Evolutionary conservation across 139 green algal species (phyloP).

Genomic region (Chlamydomonas sphaeroides): DNA sequence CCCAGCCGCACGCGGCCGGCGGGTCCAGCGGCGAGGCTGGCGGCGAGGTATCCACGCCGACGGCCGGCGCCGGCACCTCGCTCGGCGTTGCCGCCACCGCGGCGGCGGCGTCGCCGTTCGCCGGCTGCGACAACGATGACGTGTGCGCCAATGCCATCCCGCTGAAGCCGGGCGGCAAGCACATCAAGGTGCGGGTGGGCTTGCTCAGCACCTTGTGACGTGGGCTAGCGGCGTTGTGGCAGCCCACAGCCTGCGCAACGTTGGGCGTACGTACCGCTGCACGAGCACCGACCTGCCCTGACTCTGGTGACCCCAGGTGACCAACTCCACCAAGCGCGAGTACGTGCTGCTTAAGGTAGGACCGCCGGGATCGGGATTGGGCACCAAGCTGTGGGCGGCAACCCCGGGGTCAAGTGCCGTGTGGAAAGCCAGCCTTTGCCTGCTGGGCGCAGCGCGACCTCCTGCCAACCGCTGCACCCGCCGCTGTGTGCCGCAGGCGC

Average conservation of each 20-base stretch:
- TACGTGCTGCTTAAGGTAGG: conserved; percentile 76
- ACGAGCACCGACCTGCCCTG: too few relatives aligned
- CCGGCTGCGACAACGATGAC: conserved; percentile 39
- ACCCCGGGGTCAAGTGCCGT: too few relatives aligned
- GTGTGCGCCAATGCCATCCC: conserved; percentile 55
- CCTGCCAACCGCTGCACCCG: too few relatives aligned
- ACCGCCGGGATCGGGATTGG: too few relatives aligned
- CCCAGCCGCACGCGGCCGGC: neutral
- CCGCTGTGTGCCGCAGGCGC: too few relatives aligned
- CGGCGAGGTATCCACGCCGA: conserved; percentile 20
- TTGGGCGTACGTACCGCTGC: too few relatives aligned
- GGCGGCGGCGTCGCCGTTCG: conserved; percentile 28
- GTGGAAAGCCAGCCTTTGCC: too few relatives aligned
- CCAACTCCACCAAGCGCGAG: conserved; percentile 71
- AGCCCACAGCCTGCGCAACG: too few relatives aligned
- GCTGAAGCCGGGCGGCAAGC: conserved; percentile 65
- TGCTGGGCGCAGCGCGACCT: too few relatives aligned
- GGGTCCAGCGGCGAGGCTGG: neutral
- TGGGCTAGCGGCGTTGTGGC: too few relatives aligned
- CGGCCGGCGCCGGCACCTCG: neutral
- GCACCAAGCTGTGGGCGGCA: too few relatives aligned
- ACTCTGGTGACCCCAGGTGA: conserved; percentile 23
- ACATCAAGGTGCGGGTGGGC: conserved; percentile 41
- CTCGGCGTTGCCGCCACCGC: neutral
- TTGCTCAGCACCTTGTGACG: too few relatives aligned